These are phyloP conservation scores for Helichrysum umbraculigerum DNA, from an alignment of 129 eudicot species.

Conservation along the genomic window DNA sequence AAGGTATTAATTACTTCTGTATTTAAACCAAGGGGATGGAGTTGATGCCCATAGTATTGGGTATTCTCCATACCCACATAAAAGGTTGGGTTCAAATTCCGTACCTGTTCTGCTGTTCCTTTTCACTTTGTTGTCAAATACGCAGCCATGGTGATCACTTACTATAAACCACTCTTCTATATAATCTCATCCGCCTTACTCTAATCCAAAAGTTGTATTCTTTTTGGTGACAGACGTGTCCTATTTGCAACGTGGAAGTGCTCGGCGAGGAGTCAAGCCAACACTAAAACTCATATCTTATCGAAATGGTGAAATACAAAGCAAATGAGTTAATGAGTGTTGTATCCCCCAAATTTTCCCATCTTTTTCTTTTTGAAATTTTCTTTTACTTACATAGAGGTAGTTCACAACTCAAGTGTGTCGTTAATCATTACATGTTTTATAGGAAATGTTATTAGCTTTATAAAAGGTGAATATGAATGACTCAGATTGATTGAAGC, in stretches of 20 bases:
- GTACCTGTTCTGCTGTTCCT: not conserved
- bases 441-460: slow-evolving; percentile 31
- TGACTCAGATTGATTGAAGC: slow-evolving; percentile 19
- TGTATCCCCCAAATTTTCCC: slow-evolving; percentile 12
- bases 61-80: no score
- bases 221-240: slow-evolving; percentile 60
- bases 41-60: slow-evolving; percentile 7
- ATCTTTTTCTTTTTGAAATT: slow-evolving; percentile 16
- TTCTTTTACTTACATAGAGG: slow-evolving; percentile 36
- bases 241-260: slow-evolving; percentile 77
- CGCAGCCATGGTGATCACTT: not conserved
- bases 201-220: not conserved
- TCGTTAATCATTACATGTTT: slow-evolving; percentile 30
- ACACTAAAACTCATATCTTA: not conserved
- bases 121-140: not conserved
- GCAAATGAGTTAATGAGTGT: slow-evolving; percentile 19
- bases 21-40: not conserved
- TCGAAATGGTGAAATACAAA: slow-evolving; percentile 19
- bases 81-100: not conserved
- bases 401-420: slow-evolving; percentile 34
- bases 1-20: slow-evolving; percentile 43
- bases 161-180: not conserved
- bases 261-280: slow-evolving; percentile 48
- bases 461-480: slow-evolving; percentile 40
- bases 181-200: not conserved